Conservation (phyloP, 2,329 filamentous ascomycete genomes). For the Emmonsiellopsis sp. region DNA sequence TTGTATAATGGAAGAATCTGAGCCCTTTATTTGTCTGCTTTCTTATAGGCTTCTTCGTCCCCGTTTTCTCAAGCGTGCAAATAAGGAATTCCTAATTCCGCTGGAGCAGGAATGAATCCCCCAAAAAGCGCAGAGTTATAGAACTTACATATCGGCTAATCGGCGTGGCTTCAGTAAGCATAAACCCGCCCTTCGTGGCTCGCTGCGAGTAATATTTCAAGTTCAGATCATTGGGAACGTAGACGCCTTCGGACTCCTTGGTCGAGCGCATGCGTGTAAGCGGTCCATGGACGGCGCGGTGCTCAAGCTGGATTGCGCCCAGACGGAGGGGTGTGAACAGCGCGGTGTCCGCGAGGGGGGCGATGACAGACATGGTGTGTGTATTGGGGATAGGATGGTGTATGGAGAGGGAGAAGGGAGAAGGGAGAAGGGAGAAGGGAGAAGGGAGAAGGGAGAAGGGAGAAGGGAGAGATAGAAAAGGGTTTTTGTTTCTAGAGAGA, state of each 20-base stretch:
- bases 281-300: constrained; percentile 47
- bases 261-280: constrained; percentile 45
- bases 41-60: neutral
- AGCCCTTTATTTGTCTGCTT: neutral
- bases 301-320: constrained; percentile 31
- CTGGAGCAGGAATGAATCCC: too few relatives aligned
- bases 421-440: neutral
- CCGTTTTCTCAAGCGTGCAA: neutral
- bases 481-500: neutral
- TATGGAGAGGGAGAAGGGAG: neutral
- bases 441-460: neutral
- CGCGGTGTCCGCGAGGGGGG: neutral
- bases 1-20: neutral
- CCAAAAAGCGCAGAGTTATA: neutral
- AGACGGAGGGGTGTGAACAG: constrained; percentile 13
- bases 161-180: constrained; percentile 50
- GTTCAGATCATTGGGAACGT: constrained; percentile 36
- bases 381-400: neutral
- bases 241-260: constrained; percentile 31
- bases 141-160: constrained; percentile 17
- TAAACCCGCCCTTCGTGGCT: constrained; percentile 42
- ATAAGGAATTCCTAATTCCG: too few relatives aligned
- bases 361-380: neutral
- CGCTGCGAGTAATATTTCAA: constrained; percentile 48
- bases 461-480: neutral